phyloP scores from a whole-genome alignment of 345 rosid species.

The Linum usitatissimum region DNA sequence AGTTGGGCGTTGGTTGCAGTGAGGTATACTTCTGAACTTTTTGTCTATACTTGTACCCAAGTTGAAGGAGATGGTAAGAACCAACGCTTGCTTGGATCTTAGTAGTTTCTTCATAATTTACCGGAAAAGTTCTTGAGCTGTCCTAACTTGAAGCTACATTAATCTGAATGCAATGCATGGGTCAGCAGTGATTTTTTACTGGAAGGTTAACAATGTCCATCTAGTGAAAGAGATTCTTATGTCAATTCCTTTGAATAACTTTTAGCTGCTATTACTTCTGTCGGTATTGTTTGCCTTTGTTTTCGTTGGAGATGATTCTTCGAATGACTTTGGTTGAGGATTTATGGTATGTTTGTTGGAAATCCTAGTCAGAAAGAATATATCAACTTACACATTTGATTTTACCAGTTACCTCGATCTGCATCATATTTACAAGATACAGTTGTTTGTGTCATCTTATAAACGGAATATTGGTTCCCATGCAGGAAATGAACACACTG shows the following conservation, averaged over 20 bases:
- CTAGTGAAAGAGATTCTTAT: too few relatives aligned
- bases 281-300: too few relatives aligned
- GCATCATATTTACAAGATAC: too few relatives aligned
- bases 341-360: too few relatives aligned
- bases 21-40: conserved; percentile 44
- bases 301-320: too few relatives aligned
- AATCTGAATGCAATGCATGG: neutral
- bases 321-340: too few relatives aligned
- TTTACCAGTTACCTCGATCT: neutral
- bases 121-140: neutral
- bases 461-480: neutral
- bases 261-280: neutral
- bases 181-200: neutral
- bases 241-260: neutral
- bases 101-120: neutral
- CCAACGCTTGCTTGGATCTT: neutral
- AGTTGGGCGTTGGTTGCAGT: conserved; percentile 82
- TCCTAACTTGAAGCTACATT: neutral
- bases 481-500: conserved; percentile 95
- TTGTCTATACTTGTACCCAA: neutral
- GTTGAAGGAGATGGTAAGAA: neutral
- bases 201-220: neutral
- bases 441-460: too few relatives aligned
- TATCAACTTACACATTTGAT: neutral
- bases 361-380: too few relatives aligned